phyloP scores from a whole-genome alignment of 2,329 filamentous ascomycete species.

The Xylariales sp. region DNA sequence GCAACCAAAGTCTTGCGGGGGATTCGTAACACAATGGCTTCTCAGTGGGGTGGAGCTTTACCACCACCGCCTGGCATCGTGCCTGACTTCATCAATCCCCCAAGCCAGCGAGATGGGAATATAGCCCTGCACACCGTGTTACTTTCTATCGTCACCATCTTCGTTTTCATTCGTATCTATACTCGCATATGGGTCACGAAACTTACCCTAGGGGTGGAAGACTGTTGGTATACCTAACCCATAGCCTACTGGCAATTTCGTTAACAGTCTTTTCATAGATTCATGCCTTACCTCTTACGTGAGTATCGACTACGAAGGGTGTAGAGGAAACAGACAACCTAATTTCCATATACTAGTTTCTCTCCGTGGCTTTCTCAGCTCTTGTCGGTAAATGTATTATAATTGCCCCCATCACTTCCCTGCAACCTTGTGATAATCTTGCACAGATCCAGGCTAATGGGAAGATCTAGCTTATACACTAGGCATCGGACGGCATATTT shows the following conservation, averaged over 20 bases:
- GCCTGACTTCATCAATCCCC: slow-evolving; percentile 11
- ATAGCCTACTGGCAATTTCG: too few relatives aligned
- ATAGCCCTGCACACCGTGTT: slow-evolving; percentile 7
- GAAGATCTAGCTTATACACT: background rate
- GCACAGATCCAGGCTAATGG: background rate
- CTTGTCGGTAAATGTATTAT: too few relatives aligned
- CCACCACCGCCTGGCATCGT: slow-evolving; percentile 3
- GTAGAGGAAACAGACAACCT: background rate
- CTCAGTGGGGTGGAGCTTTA: slow-evolving; percentile 6
- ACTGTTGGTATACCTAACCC: background rate
- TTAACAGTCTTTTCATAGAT: background rate
- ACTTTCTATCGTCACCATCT: background rate
- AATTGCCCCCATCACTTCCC: too few relatives aligned
- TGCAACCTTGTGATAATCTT: too few relatives aligned
- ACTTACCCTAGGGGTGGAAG: background rate
- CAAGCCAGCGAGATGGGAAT: slow-evolving; percentile 7
- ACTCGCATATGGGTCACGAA: background rate
- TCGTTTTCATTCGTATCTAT: background rate
- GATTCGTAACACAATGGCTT: background rate
- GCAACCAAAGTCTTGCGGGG: too few relatives aligned
- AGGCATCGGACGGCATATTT: slow-evolving; percentile 3
- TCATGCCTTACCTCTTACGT: background rate
- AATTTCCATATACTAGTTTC: background rate
- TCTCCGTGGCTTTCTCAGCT: background rate
- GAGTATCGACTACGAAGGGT: background rate